Conservation (phyloP, 305 asterid genomes). For the Nicotiana rustica region DNA sequence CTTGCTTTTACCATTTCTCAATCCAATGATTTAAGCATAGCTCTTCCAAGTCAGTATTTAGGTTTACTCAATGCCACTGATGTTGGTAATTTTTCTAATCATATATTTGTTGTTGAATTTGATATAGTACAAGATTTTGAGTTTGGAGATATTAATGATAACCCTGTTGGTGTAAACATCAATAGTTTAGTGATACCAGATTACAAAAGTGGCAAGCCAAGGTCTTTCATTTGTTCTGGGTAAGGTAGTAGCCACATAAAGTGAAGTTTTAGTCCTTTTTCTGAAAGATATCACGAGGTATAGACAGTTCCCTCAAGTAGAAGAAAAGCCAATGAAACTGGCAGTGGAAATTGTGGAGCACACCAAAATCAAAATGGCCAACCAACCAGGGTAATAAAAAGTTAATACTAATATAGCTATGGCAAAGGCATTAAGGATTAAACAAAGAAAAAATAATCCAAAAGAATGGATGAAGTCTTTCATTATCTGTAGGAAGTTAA, state of each 20-base stretch:
- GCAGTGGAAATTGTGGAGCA: background rate
- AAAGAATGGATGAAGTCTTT: slow-evolving; percentile 4
- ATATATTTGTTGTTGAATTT: slow-evolving; percentile 71
- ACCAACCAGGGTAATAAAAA: background rate
- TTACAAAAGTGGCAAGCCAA: background rate
- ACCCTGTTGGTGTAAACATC: slow-evolving; percentile 73
- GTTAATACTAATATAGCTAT: background rate
- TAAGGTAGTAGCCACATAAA: too few relatives aligned
- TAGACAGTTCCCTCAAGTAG: background rate
- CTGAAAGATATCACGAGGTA: background rate
- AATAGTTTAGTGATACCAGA: slow-evolving; percentile 41
- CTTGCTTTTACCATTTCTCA: slow-evolving; percentile 61
- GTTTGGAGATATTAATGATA: slow-evolving; percentile 56
- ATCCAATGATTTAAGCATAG: slow-evolving; percentile 38
- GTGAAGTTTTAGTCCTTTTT: background rate
- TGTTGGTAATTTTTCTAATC: slow-evolving; percentile 56
- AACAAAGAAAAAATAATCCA: background rate
- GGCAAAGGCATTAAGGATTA: background rate
- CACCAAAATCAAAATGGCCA: slow-evolving; percentile 23
- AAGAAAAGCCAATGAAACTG: background rate
- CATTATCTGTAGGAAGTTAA: too few relatives aligned
- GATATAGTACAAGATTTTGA: slow-evolving; percentile 70
- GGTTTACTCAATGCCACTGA: slow-evolving; percentile 58
- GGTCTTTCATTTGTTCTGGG: background rate
- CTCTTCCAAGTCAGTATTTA: slow-evolving; percentile 67